phyloP scores from a whole-genome alignment of 2,329 filamentous ascomycete genomes.

The Colletotrichum sublineola region DNA sequence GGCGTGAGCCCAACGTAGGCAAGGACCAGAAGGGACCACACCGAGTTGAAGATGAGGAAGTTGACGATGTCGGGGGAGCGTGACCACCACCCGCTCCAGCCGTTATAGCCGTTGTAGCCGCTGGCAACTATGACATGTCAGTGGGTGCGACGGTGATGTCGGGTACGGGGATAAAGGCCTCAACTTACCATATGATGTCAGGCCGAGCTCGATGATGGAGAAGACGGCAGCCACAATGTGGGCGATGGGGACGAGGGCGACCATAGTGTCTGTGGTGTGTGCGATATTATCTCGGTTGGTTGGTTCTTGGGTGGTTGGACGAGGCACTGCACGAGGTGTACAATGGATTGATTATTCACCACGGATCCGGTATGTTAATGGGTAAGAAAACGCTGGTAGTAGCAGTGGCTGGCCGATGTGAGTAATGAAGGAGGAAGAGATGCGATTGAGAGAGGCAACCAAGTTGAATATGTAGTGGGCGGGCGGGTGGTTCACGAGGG shows the following conservation, averaged over 20 bases:
- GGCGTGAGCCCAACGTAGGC: constrained; percentile 79
- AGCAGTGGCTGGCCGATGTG: background rate
- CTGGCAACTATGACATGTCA: constrained; percentile 63
- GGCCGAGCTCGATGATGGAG: constrained; percentile 79
- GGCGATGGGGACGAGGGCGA: constrained; percentile 37
- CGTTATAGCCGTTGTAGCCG: constrained; percentile 52
- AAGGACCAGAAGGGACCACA: constrained; percentile 82
- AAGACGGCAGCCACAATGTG: constrained; percentile 77
- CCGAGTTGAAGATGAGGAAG: constrained; percentile 83
- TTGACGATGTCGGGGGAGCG: constrained; percentile 69
- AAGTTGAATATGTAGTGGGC: constrained; percentile 39
- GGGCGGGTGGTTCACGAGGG: background rate
- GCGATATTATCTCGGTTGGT: background rate
- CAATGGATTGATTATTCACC: background rate
- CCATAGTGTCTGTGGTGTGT: constrained; percentile 22
- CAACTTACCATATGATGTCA: constrained; percentile 76
- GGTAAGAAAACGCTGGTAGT: background rate
- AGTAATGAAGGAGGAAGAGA: background rate
- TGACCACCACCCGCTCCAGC: constrained; percentile 45
- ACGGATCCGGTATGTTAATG: background rate
- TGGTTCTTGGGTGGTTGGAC: no score
- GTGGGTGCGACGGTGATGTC: background rate
- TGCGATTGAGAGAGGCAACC: constrained; percentile 1
- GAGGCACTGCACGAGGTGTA: background rate
- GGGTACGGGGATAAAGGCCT: background rate